Conservation (phyloP, 345 rosid species). For the Leavenworthia alabamica region DNA sequence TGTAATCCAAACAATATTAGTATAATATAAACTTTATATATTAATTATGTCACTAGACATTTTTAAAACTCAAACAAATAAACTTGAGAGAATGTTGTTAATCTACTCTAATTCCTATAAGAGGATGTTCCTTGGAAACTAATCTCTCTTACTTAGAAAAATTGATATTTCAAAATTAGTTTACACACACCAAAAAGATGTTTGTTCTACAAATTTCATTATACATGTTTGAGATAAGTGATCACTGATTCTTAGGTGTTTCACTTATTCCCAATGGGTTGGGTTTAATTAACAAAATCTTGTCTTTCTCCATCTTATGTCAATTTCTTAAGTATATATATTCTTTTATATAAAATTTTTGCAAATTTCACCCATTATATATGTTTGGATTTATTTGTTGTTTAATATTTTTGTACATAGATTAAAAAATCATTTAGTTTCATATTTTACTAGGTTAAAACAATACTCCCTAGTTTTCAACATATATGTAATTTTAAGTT, state of each 20-base stretch:
- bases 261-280: slow-evolving; percentile 25
- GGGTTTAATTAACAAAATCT: slow-evolving; percentile 4
- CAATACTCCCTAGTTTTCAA: too few species aligned
- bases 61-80: neutral
- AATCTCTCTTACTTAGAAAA: slow-evolving; percentile 16
- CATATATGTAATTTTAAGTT: too few species aligned
- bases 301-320: slow-evolving; percentile 7
- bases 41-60: slow-evolving; percentile 5
- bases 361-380: too few species aligned
- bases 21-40: neutral
- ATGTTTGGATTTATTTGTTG: too few species aligned
- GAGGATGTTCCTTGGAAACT: slow-evolving; percentile 31
- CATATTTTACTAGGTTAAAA: too few species aligned
- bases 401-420: too few species aligned
- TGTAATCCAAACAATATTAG: slow-evolving; percentile 4
- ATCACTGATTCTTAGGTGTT: slow-evolving; percentile 30
- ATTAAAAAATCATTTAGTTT: too few species aligned
- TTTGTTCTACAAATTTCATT: neutral
- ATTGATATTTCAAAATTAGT: neutral
- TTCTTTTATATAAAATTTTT: too few species aligned
- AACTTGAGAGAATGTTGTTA: slow-evolving; percentile 28
- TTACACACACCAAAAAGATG: neutral
- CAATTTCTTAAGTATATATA: neutral
- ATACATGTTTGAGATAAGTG: slow-evolving; percentile 21
- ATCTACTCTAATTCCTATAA: slow-evolving; percentile 18